Evolutionary conservation across 305 asterid genomes (phyloP).

Genomic region (Solanum hybrid): DNA sequence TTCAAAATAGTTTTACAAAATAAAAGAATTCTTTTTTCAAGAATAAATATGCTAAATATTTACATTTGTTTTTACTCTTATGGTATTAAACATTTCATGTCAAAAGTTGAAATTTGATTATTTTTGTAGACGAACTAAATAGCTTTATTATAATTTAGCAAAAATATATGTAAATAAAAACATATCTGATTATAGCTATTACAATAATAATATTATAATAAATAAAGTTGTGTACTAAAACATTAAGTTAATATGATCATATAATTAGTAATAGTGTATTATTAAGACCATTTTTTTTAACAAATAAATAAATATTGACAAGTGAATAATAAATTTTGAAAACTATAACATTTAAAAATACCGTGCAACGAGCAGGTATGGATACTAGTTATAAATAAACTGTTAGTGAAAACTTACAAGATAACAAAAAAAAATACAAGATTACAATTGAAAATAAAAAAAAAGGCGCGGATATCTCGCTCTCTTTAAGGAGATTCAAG

Average conservation of each 20-base stretch:
- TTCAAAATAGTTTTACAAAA: neutral
- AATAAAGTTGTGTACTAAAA: neutral
- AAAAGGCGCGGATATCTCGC: too few species aligned
- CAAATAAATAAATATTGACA: neutral
- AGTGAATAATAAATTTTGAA: neutral
- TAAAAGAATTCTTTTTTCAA: neutral
- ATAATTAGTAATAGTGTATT: neutral
- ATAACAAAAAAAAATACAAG: too few species aligned
- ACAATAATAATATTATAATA: too few species aligned
- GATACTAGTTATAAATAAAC: neutral
- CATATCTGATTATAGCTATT: too few species aligned
- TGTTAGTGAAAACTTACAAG: too few species aligned
- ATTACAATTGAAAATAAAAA: too few species aligned
- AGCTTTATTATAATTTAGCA: neutral
- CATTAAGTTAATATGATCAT: neutral
- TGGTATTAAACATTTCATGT: neutral
- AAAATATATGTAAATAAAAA: too few species aligned
- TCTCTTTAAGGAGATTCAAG: too few species aligned
- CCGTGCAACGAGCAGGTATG: neutral
- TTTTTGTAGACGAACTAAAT: neutral
- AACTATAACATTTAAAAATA: neutral
- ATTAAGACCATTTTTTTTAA: too few species aligned
- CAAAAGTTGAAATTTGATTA: too few species aligned
- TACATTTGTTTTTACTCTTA: neutral
- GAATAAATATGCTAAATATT: neutral